Conservation (phyloP, 495 filamentous ascomycete genomes). For the Margaritispora aquatica region DNA sequence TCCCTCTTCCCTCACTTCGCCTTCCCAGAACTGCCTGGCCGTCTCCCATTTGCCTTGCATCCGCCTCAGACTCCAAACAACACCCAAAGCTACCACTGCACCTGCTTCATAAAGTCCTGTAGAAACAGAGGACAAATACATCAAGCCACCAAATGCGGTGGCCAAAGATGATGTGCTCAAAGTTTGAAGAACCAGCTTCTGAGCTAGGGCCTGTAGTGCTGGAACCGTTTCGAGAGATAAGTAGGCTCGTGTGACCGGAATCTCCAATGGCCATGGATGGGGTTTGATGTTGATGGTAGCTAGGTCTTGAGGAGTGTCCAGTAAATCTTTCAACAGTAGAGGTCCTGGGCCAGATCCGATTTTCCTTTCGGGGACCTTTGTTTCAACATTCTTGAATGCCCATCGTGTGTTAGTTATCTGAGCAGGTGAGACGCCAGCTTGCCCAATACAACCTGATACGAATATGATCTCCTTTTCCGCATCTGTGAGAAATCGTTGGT, state of each 20-base stretch:
- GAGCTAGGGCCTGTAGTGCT: slow-evolving; percentile 70
- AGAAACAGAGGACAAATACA: slow-evolving; percentile 28
- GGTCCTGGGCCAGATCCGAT: slow-evolving; percentile 7
- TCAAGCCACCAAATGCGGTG: slow-evolving; percentile 38
- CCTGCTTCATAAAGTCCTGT: slow-evolving; percentile 66
- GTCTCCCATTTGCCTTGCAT: slow-evolving; percentile 8
- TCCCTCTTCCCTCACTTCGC: slow-evolving; percentile 73
- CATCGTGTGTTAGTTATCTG: slow-evolving; percentile 5
- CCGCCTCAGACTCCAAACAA: slow-evolving; percentile 63
- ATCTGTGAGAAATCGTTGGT: slow-evolving; percentile 61
- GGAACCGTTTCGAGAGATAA: slow-evolving; percentile 62
- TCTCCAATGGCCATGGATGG: slow-evolving; percentile 35
- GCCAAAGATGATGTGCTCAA: slow-evolving; percentile 66
- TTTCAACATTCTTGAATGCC: slow-evolving; percentile 15
- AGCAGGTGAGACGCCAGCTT: slow-evolving; percentile 45
- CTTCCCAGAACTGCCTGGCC: slow-evolving; percentile 53
- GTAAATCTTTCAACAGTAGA: slow-evolving; percentile 4
- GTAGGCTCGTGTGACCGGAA: slow-evolving; percentile 49
- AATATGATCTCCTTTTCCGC: slow-evolving; percentile 73
- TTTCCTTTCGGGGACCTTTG: not conserved
- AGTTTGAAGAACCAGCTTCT: slow-evolving; percentile 71
- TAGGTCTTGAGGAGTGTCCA: slow-evolving; percentile 31
- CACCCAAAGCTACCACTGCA: slow-evolving; percentile 70
- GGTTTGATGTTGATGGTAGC: not conserved
- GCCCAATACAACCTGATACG: slow-evolving; percentile 71